phyloP scores from a whole-genome alignment of 2,329 filamentous ascomycete species.

The Tolypocladium pustulatum region DNA sequence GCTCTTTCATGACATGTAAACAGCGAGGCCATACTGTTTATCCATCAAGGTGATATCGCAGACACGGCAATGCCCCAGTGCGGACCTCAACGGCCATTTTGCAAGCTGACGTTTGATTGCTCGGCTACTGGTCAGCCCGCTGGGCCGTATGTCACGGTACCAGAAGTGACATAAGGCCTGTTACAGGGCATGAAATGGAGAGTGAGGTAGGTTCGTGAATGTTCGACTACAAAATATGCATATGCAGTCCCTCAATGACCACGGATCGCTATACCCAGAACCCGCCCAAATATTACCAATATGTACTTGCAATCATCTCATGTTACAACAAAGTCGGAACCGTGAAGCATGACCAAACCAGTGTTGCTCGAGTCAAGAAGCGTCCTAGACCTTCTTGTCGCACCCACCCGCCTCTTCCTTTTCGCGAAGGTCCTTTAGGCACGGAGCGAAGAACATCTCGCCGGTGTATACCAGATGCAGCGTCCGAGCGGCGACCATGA shows the following conservation, averaged over 20 bases:
- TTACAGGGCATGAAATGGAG: background rate
- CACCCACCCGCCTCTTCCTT: conserved; percentile 17
- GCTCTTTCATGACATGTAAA: background rate
- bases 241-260: background rate
- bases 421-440: conserved; percentile 25
- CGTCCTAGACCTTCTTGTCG: conserved; percentile 16
- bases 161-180: background rate
- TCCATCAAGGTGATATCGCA: background rate
- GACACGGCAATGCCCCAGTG: background rate
- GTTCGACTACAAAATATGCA: background rate
- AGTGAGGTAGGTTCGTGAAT: too few relatives aligned
- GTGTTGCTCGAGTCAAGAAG: background rate
- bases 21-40: background rate
- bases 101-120: background rate
- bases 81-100: background rate
- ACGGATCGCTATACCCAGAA: background rate
- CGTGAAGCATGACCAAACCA: background rate
- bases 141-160: background rate
- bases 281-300: background rate
- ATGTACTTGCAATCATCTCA: background rate
- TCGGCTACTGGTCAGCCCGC: background rate
- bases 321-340: background rate
- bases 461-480: conserved; percentile 24
- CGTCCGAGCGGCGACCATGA: conserved; percentile 28
- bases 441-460: conserved; percentile 34